Evolutionary conservation across 305 asterid genomes (phyloP), one percentile per base, ranked within the genome.

Genomic region (Andrographis paniculata): DNA sequence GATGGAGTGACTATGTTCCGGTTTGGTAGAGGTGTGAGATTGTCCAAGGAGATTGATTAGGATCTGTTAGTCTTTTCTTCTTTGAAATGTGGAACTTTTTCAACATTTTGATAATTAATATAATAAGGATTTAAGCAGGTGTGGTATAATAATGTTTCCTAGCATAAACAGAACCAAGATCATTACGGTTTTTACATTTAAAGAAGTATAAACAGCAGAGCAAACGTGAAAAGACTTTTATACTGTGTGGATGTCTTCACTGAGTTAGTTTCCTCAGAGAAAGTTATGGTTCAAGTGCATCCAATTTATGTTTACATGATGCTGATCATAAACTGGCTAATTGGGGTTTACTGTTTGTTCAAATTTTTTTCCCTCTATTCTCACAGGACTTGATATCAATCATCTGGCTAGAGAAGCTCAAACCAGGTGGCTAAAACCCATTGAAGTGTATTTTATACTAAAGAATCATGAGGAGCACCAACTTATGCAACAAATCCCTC

Each of bases 351-450:
- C n/a, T n/a, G n/a, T n/a, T n/a, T n/a, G n/a, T n/a, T n/a, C n/a
- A n/a, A 3, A 38, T 38, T 1, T 14, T 5, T 38, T 14, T n/a
- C 6, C 14, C 14, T n/a, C 19, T 15, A 57, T 31, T 28, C 15
- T 68, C 66, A 63, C 92, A 91, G 99, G 71, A 27, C 75, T 66
- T 59, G 77, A 73, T 52, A 66, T 83, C 49, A 62, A 59, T 48
- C 74, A 75, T 55, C 75, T 91, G 64, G 78, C 66, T 62, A 70
- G 71, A 45, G 99, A 91, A 70, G 96, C 96, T 68, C 88, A 73
- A 63, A 45, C 46, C 60, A 81, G 99, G 54, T 91, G 99, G 99
- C 76, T 91, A 46, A 91, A 80, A 78, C 95, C 99, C 3, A 74
- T 68, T 19, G 99, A 91, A 79, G 87, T 91, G 48, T 69, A 51